phyloP scores from a whole-genome alignment of 306 rosid species.

The Quercus cerris region DNA sequence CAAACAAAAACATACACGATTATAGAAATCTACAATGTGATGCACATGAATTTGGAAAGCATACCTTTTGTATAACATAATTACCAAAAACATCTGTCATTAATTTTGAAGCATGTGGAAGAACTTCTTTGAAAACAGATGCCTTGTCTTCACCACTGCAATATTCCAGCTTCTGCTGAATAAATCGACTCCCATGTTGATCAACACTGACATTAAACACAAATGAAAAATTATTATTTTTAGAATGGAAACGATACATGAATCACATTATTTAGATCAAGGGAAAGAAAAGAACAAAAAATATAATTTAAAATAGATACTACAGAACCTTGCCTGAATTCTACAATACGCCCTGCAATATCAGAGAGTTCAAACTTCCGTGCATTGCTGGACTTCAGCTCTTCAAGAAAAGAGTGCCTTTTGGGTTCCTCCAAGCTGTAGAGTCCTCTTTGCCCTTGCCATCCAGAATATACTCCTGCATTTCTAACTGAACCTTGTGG shows the following conservation, averaged over 20 bases:
- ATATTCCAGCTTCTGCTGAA: conserved; percentile 64
- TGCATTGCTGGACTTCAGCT: conserved; percentile 45
- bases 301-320: background rate
- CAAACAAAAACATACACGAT: background rate
- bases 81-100: conserved; percentile 72
- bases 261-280: background rate
- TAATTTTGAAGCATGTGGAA: conserved; percentile 52
- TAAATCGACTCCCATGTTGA: conserved; percentile 82
- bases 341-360: conserved; percentile 55
- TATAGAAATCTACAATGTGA: background rate
- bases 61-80: conserved; percentile 70
- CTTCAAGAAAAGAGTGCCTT: conserved; percentile 47
- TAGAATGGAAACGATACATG: background rate
- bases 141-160: conserved; percentile 56
- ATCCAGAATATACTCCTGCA: conserved; percentile 40
- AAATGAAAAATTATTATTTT: conserved; percentile 13
- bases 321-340: conserved; percentile 46
- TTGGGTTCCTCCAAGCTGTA: conserved; percentile 37
- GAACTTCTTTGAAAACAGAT: conserved; percentile 61
- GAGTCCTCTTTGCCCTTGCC: conserved; percentile 43
- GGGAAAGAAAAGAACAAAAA: background rate
- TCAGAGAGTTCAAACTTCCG: conserved; percentile 47
- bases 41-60: conserved; percentile 3
- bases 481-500: conserved; percentile 32
- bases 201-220: conserved; percentile 44